Conservation (phyloP, 192 early-diverging fungal genomes). For the Podochytrium sp. region DNA sequence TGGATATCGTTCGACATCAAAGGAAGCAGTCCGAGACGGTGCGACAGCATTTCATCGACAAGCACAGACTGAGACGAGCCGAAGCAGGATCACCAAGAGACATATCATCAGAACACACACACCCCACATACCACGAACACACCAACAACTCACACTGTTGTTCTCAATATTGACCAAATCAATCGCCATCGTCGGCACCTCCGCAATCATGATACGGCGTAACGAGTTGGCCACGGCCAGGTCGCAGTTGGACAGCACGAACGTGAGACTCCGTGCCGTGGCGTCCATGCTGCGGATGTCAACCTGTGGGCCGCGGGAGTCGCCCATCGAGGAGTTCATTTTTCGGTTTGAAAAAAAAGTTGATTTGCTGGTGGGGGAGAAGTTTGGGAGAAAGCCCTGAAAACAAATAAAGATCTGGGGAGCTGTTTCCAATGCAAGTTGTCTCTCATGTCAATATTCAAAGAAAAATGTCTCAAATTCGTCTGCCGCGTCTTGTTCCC, state of each 20-base stretch:
- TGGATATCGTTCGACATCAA: conserved; percentile 79
- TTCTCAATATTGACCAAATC: conserved; percentile 94
- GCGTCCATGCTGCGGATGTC: conserved; percentile 18
- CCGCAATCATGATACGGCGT: conserved; percentile 94
- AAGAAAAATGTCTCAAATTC: no score
- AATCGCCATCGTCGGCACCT: conserved; percentile 97
- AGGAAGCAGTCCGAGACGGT: conserved; percentile 93
- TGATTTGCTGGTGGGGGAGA: not conserved
- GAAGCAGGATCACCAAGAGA: not conserved
- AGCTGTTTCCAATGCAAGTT: no score
- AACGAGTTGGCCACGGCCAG: conserved; percentile 91
- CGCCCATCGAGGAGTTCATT: not conserved
- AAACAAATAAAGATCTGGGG: no score
- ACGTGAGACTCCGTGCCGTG: conserved; percentile 65
- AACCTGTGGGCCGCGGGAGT: conserved; percentile 19
- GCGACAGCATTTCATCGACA: conserved; percentile 94
- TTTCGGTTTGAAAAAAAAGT: not conserved
- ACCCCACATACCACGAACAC: not conserved
- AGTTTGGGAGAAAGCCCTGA: no score
- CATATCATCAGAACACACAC: not conserved
- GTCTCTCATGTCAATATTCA: no score
- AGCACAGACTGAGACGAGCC: conserved; percentile 67
- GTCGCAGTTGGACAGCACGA: conserved; percentile 86
- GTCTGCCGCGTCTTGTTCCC: no score
- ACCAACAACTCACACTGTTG: conserved; percentile 63